A percentile compares a stretch with the other conserved stretches of the same genome.
Evolutionary conservation across 306 rosid species (phyloP).

Genomic region (Arachis stenosperma): DNA sequence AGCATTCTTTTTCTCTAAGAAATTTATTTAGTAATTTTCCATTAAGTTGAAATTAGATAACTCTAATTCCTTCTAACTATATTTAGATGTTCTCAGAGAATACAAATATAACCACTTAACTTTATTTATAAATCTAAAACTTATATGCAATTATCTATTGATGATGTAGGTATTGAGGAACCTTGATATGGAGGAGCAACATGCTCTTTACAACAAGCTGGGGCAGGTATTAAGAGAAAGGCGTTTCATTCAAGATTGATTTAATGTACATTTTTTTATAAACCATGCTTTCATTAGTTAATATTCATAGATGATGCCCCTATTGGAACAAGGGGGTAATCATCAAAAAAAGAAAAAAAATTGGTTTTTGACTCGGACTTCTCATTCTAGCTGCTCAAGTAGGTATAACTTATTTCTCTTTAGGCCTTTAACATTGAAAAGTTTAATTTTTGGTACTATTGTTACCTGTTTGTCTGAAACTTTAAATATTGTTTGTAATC

Average conservation of each 20-base stretch:
- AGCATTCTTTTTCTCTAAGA: conserved; percentile 4
- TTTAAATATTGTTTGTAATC: not conserved
- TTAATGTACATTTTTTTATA: conserved; percentile 38
- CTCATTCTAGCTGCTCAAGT: conserved; percentile 2
- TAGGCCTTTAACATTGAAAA: conserved; percentile 32
- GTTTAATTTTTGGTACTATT: not conserved
- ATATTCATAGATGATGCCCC: conserved; percentile 5
- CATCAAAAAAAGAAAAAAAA: not conserved
- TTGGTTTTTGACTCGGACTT: not conserved
- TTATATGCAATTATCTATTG: not conserved
- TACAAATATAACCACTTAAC: no score
- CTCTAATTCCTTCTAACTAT: not conserved
- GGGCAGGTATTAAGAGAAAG: conserved; percentile 67
- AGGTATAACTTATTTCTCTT: conserved; percentile 27
- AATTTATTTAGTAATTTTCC: conserved; percentile 13
- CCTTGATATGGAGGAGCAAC: conserved; percentile 85
- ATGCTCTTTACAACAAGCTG: conserved; percentile 63
- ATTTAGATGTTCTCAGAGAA: no score
- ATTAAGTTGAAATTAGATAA: conserved; percentile 23
- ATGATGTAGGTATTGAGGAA: conserved; percentile 67
- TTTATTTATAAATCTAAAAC: no score
- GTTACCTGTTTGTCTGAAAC: no score
- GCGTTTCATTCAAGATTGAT: conserved; percentile 40
- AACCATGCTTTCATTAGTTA: conserved; percentile 34
- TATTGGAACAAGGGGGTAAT: conserved; percentile 31